These are phyloP conservation scores for Yamadazyma phyllophila DNA, from an alignment of 805 yeast genomes.

Conservation along the genomic window DNA sequence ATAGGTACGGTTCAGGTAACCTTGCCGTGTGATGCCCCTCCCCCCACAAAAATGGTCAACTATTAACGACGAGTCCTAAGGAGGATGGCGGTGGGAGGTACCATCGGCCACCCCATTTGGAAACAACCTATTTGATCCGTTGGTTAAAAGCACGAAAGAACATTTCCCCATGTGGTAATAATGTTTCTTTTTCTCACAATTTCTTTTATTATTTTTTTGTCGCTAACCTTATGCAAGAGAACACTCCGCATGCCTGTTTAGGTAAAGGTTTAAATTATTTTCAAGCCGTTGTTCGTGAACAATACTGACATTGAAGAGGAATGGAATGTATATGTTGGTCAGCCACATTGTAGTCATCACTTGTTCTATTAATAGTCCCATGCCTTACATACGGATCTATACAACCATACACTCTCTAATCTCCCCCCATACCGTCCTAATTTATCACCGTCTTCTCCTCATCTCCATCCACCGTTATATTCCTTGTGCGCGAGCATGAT, in stretches of 20 bases:
- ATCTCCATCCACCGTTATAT: too few relatives aligned
- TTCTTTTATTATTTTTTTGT: neutral
- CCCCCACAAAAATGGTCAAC: neutral
- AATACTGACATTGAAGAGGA: neutral
- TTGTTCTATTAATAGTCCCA: neutral
- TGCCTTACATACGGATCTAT: too few relatives aligned
- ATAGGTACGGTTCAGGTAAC: neutral
- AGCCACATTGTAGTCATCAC: neutral
- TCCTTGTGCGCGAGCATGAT: neutral
- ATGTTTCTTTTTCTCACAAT: slow-evolving; percentile 2
- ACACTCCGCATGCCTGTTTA: slow-evolving; percentile 1
- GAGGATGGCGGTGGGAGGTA: neutral
- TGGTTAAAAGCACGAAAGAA: neutral
- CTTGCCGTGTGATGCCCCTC: neutral
- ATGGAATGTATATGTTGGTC: neutral
- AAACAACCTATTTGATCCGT: slow-evolving; percentile 1
- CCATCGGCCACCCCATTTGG: neutral
- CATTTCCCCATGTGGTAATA: neutral
- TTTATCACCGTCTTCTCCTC: too few relatives aligned
- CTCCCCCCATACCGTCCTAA: too few relatives aligned
- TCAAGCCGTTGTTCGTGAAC: neutral
- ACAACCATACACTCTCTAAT: too few relatives aligned
- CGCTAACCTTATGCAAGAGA: slow-evolving; percentile 3
- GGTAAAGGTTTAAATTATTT: slow-evolving; percentile 1
- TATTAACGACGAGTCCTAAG: neutral